Evolutionary conservation across 305 asterid species (phyloP).

Genomic region (Solanum hybrid): DNA sequence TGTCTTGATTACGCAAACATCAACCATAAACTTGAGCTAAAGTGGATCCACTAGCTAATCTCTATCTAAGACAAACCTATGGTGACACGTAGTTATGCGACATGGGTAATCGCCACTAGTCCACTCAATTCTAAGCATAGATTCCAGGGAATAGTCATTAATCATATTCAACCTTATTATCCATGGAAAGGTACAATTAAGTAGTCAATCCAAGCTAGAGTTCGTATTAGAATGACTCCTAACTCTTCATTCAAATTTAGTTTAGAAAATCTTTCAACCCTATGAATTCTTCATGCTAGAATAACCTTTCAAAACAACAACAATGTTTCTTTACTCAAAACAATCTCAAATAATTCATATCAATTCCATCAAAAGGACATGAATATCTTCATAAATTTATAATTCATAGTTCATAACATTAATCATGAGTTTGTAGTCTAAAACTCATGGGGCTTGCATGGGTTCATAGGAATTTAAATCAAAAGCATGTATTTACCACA

Average conservation of each 20-base stretch:
- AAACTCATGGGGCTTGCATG: too few species aligned
- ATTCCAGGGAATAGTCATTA: not conserved
- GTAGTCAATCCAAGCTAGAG: not conserved
- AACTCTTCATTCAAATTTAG: not conserved
- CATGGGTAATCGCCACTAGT: not conserved
- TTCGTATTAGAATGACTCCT: not conserved
- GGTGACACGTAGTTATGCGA: not conserved
- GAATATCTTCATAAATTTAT: too few species aligned
- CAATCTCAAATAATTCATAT: too few species aligned
- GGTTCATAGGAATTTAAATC: too few species aligned
- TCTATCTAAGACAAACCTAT: not conserved
- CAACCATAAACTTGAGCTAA: not conserved
- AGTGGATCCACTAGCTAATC: not conserved
- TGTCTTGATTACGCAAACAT: too few species aligned
- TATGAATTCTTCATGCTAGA: not conserved
- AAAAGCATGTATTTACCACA: too few species aligned
- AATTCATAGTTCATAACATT: too few species aligned
- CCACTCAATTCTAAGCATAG: too few species aligned
- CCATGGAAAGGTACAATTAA: not conserved
- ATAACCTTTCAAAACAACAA: not conserved
- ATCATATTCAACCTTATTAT: not conserved
- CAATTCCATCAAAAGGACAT: too few species aligned
- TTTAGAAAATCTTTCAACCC: not conserved
- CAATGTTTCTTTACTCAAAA: too few species aligned
- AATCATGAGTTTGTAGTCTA: too few species aligned